phyloP scores from a whole-genome alignment of 1,139 yeast species.

The Blastobotrys raffinosifermentans region DNA sequence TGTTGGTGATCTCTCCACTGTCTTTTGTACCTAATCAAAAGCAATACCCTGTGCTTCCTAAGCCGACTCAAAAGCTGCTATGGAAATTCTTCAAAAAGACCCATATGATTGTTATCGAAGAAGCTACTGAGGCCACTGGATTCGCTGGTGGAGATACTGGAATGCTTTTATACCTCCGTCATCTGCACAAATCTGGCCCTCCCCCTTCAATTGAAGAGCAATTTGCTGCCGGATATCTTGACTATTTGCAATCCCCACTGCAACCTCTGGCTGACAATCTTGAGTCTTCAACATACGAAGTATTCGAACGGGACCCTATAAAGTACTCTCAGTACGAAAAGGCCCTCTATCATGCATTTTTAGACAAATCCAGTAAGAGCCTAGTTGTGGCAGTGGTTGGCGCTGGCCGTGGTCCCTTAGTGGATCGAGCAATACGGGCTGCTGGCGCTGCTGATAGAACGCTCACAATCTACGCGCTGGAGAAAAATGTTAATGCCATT shows the following conservation, averaged over 20 bases:
- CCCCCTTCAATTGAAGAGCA: conserved; percentile 31
- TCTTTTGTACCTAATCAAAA: conserved; percentile 52
- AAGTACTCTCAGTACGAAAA: conserved; percentile 63
- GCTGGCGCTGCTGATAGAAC: conserved; percentile 32
- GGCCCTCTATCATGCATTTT: conserved; percentile 59
- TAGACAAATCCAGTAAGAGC: conserved; percentile 30
- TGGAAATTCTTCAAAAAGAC: conserved; percentile 34
- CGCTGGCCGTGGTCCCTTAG: conserved; percentile 82
- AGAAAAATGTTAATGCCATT: conserved; percentile 63
- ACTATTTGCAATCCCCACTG: conserved; percentile 51
- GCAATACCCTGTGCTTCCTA: conserved; percentile 56
- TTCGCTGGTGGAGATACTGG: conserved; percentile 42
- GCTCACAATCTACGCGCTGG: conserved; percentile 51
- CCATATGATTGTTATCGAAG: conserved; percentile 32
- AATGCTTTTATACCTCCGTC: conserved; percentile 49
- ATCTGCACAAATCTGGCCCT: conserved; percentile 37
- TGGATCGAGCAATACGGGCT: conserved; percentile 47
- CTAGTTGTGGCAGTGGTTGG: conserved; percentile 59
- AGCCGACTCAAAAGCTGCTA: conserved; percentile 45
- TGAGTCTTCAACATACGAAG: conserved; percentile 53
- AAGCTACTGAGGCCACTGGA: conserved; percentile 11
- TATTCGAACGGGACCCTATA: conserved; percentile 61
- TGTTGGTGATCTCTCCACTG: conserved; percentile 48
- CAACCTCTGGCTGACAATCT: conserved; percentile 62
- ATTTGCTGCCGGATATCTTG: conserved; percentile 35